Evolutionary conservation across 805 yeast species (phyloP), one percentile per base, ranked within the genome.

Genomic region (Teunomyces pallodes): DNA sequence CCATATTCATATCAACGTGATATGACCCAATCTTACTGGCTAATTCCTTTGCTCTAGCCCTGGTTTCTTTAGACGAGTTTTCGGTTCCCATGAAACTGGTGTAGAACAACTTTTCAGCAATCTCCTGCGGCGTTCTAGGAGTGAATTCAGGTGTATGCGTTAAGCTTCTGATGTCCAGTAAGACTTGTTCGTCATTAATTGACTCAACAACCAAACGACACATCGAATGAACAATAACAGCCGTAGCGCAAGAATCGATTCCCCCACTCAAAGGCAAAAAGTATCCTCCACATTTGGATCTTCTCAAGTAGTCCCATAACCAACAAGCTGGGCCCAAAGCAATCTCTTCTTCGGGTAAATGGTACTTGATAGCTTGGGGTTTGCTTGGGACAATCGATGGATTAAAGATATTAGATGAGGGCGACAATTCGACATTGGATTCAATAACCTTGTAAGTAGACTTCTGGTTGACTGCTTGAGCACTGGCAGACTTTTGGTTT

Each of bases 301-400:
- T 80, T 65, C 99, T 81, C 49, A 94, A 76, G 61, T 94, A 94
- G 66, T 94, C 99, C 99, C 99, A 94, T 54, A 94, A 68, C 99
- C 99, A 94, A 66, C 99, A 94, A 0, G 99, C 99, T 0, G 99
- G 99, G 0, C 99, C 99, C 39, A 88, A 73, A 0, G 98, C 97
- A 55, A 94, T 92, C 67, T 94, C 99, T 68, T 94, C 97, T 60
- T 91, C 96, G 2, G 99, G 97, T 2, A 73, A 61, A 66, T 87
- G 95, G 58, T 86, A 86, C 33, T 75, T 76, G 39, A 86, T 75
- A 4, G 71, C 74, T 17, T 67, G 63, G 1, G 78, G 59, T 16
- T 61, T 60, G 0, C 94, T 69, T 14, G 97, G 96, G 9, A 60
- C 65, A 9, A 87, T 67, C 0, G 62, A 59, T 16, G 87, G 82